Conservation (phyloP, 495 filamentous ascomycete species). For the Neurospora intermedia region DNA sequence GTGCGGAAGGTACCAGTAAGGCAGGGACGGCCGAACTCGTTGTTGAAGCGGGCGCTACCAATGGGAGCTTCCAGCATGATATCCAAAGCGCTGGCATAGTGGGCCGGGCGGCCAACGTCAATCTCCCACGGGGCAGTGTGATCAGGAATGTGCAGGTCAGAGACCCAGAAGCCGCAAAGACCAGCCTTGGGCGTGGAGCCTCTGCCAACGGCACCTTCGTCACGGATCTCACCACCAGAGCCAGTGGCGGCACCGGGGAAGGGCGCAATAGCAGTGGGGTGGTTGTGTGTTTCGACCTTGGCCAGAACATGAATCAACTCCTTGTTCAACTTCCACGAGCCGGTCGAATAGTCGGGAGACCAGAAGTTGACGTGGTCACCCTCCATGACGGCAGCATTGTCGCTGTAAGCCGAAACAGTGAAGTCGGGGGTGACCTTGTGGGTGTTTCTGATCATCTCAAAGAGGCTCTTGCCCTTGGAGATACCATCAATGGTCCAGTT, state of each 20-base stretch:
- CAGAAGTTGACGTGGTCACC: conserved; percentile 67
- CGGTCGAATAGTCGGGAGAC: conserved; percentile 75
- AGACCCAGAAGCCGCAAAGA: conserved; percentile 86
- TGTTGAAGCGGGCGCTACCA: conserved; percentile 90
- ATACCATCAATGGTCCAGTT: conserved; percentile 94
- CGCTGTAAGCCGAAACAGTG: conserved; percentile 90
- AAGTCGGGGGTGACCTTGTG: conserved; percentile 65
- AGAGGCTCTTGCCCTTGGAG: conserved; percentile 65
- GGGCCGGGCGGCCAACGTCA: conserved; percentile 77
- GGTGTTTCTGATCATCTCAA: conserved; percentile 92
- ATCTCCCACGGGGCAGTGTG: conserved; percentile 78
- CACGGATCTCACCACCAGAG: conserved; percentile 87
- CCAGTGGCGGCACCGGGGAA: conserved; percentile 84
- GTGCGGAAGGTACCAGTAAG: conserved; percentile 86
- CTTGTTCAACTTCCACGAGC: conserved; percentile 78
- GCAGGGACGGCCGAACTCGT: conserved; percentile 93
- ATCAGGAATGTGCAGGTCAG: conserved; percentile 80
- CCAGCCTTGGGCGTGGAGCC: conserved; percentile 92
- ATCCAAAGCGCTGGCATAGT: conserved; percentile 85
- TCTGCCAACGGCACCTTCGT: conserved; percentile 88
- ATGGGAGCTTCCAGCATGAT: conserved; percentile 97
- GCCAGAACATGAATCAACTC: conserved; percentile 80
- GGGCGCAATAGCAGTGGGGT: conserved; percentile 87
- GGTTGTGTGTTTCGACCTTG: conserved; percentile 98
- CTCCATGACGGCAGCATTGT: conserved; percentile 89